Base-by-base conservation (phyloP, 1,284 basidiomycete genomes). In the Pyrrhoderma lamaoense region DNA sequence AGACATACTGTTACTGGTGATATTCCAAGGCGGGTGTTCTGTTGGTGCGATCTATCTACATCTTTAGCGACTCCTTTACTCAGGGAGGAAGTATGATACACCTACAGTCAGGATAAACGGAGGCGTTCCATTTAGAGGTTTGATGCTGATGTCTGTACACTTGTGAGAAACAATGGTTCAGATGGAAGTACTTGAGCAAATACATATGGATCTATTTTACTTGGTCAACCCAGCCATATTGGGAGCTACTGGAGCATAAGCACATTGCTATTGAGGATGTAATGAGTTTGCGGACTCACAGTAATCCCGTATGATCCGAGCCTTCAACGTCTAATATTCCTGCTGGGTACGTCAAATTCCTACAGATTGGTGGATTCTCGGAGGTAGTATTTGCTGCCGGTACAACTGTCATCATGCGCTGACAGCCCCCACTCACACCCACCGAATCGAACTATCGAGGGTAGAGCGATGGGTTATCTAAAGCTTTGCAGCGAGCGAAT, bases 351-450 rank as follows among this genome's bases (percentile, higher is more conserved):
- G 76, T 75, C 1, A 73, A 66, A 57, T 79, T 79, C 13, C 62
- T 57, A 57, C 77, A 80, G 1, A 65, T 64, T 0, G 71, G 66
- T 2, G 65, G 61, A 23, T 63, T 55, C 16, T 55, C 48, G 16
- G 61, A 42, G 1, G 64, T 62, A 3, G 64, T 61, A 45, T 73
- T 65, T 18, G 61, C 58, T 14, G 62, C 53, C 31, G 70, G 68
- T 38, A 76, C 76, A 43, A 81, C 70, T 1, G 77, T 76, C 57
- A 76, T 79, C 1, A 70, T 69, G 2, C 61, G 71, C 61, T 81
- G 77, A 57, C 80, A 82, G n/a, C 80, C 80, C 14, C 80, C 80
- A 2, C 75, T 72, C 45, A 71, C 71, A 1, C 79, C 79, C 23
- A 72, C 71, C 36, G 64, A 70, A 54, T 79, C 79, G 54, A 77